Evolutionary conservation across 495 filamentous ascomycete genomes (phyloP).

Genomic region (Cenococcum geophilum): DNA sequence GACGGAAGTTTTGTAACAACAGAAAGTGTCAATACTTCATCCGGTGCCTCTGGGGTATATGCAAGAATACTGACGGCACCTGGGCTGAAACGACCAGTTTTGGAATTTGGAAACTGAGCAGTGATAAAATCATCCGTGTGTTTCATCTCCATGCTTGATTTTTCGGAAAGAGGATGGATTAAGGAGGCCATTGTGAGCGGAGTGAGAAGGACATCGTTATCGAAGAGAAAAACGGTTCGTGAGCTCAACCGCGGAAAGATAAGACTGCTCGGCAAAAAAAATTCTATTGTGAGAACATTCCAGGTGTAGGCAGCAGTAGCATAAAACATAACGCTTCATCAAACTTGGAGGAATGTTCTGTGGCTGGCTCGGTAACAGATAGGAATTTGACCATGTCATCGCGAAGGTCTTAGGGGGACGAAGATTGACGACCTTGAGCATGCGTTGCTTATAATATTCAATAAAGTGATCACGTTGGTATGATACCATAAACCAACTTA

Average conservation of each 20-base stretch:
- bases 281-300: not conserved
- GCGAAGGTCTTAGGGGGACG: too few species aligned
- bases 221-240: not conserved
- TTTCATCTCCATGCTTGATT: not conserved
- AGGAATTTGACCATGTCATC: not conserved
- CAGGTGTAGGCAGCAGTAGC: not conserved
- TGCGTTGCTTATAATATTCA: too few species aligned
- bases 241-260: not conserved
- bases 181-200: not conserved
- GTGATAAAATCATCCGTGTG: not conserved
- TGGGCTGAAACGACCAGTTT: slow-evolving; percentile 12
- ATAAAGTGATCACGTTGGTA: too few species aligned
- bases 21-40: slow-evolving; percentile 18
- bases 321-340: not conserved
- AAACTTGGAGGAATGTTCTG: slow-evolving; percentile 16
- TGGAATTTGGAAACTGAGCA: slow-evolving; percentile 11
- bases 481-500: too few species aligned
- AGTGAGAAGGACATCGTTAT: not conserved
- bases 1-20: slow-evolving; percentile 2
- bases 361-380: slow-evolving; percentile 19
- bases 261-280: not conserved
- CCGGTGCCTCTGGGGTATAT: slow-evolving; percentile 14
- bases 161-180: not conserved
- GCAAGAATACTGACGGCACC: slow-evolving; percentile 14
- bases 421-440: too few species aligned